These are phyloP conservation scores for Tulasnella sp. DNA, from an alignment of 768 basidiomycete species.

Conservation along the genomic window DNA sequence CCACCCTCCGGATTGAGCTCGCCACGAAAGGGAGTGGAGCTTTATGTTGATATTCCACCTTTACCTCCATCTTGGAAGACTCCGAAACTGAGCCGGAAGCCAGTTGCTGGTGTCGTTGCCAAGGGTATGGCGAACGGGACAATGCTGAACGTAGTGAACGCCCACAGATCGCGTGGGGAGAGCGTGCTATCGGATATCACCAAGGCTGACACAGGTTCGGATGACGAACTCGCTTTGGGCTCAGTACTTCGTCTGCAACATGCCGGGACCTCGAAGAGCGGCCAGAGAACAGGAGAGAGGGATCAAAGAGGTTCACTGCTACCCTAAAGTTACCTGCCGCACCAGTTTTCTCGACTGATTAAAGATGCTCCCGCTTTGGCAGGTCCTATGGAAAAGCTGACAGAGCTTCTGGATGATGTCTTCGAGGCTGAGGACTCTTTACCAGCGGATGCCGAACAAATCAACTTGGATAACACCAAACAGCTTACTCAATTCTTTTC, in stretches of 20 bases:
- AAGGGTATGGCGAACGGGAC: slow-evolving; percentile 29
- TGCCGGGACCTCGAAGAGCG: background rate
- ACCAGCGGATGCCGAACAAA: slow-evolving; percentile 43
- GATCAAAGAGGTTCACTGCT: slow-evolving; percentile 54
- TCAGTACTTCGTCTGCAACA: background rate
- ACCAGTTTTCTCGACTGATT: slow-evolving; percentile 2
- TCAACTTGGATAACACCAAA: slow-evolving; percentile 31
- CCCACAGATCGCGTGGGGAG: slow-evolving; percentile 35
- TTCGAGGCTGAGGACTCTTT: slow-evolving; percentile 71
- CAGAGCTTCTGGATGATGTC: slow-evolving; percentile 67
- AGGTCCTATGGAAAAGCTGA: slow-evolving; percentile 69
- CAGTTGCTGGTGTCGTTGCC: slow-evolving; percentile 17
- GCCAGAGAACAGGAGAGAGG: slow-evolving; percentile 46
- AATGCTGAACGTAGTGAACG: slow-evolving; percentile 35
- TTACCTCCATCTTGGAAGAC: slow-evolving; percentile 25
- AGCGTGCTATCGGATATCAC: slow-evolving; percentile 9
- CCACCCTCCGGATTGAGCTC: slow-evolving; percentile 17
- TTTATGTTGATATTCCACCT: slow-evolving; percentile 28
- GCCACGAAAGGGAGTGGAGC: slow-evolving; percentile 24
- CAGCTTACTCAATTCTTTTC: slow-evolving; percentile 46
- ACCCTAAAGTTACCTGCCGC: slow-evolving; percentile 8
- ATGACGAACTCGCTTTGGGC: slow-evolving; percentile 9
- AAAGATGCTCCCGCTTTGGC: background rate
- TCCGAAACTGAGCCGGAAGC: slow-evolving; percentile 18
- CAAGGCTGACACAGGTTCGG: background rate